phyloP scores from a whole-genome alignment of 345 rosid species.

The Zanthoxylum bungeanum region DNA sequence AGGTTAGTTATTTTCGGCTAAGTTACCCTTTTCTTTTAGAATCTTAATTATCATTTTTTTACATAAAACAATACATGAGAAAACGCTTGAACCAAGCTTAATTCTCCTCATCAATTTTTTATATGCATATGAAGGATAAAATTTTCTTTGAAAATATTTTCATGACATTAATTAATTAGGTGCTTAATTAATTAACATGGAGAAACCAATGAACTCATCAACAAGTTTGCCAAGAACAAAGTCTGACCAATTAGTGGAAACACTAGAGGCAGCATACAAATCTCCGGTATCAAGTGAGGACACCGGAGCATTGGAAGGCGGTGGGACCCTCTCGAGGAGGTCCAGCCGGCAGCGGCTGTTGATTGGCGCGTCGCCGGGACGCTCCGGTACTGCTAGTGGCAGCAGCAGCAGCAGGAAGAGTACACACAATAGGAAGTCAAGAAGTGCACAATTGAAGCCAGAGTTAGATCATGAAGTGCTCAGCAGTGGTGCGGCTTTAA shows the following conservation, averaged over 20 bases:
- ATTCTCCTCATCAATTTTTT: background rate
- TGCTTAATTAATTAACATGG: slow-evolving; percentile 34
- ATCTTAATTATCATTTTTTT: too few species aligned
- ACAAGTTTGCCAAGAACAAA: slow-evolving; percentile 64
- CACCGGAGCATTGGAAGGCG: slow-evolving; percentile 23
- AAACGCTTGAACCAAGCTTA: too few species aligned
- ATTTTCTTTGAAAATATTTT: background rate
- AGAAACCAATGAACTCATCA: slow-evolving; percentile 42
- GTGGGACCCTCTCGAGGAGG: slow-evolving; percentile 54
- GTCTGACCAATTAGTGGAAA: slow-evolving; percentile 75
- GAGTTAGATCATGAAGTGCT: slow-evolving; percentile 77
- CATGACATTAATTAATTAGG: too few species aligned
- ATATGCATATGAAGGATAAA: background rate
- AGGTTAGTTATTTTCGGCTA: too few species aligned
- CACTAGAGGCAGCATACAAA: slow-evolving; percentile 67
- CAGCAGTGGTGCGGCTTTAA: slow-evolving; percentile 83
- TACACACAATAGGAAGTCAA: slow-evolving; percentile 76
- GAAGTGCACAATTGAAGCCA: slow-evolving; percentile 77
- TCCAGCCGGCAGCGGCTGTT: slow-evolving; percentile 58
- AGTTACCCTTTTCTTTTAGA: too few species aligned
- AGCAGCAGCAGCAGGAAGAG: slow-evolving; percentile 45
- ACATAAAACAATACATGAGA: too few species aligned
- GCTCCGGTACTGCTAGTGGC: slow-evolving; percentile 39
- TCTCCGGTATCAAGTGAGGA: slow-evolving; percentile 42
- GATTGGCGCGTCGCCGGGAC: slow-evolving; percentile 65